Evolutionary conservation across 2,329 filamentous ascomycete genomes (phyloP).

Genomic region (Fusarium beomiforme): DNA sequence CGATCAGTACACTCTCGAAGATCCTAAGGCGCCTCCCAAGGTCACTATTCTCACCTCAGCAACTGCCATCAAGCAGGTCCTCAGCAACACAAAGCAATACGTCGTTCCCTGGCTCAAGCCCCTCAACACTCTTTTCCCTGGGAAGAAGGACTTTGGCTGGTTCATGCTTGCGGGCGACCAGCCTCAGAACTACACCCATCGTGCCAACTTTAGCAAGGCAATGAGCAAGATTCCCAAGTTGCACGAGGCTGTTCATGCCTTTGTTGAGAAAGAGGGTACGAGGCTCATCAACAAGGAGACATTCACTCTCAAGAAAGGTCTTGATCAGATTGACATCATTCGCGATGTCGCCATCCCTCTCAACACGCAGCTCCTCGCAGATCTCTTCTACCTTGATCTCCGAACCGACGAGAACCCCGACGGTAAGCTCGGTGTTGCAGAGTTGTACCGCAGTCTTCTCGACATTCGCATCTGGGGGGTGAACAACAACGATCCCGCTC

Average conservation of each 20-base stretch:
- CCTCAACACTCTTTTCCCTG: conserved; percentile 47
- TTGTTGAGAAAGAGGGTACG: conserved; percentile 47
- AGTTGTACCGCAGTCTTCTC: conserved; percentile 55
- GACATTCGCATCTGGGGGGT: conserved; percentile 58
- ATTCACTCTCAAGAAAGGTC: conserved; percentile 49
- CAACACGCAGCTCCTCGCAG: conserved; percentile 64
- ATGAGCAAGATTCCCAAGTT: conserved; percentile 49
- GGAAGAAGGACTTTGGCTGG: conserved; percentile 51
- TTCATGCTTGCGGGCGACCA: conserved; percentile 53
- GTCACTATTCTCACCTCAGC: conserved; percentile 40
- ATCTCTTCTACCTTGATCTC: conserved; percentile 68
- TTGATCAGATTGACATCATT: conserved; percentile 55
- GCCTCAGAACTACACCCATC: conserved; percentile 46
- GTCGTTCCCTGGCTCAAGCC: conserved; percentile 48
- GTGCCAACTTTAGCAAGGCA: conserved; percentile 44
- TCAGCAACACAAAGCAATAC: conserved; percentile 47
- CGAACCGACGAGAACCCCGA: conserved; percentile 63
- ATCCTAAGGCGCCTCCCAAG: conserved; percentile 49
- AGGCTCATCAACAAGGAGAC: conserved; percentile 54
- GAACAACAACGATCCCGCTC: conserved; percentile 58
- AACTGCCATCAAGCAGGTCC: conserved; percentile 46
- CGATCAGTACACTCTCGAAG: conserved; percentile 46
- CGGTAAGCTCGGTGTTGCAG: conserved; percentile 54
- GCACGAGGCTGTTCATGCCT: conserved; percentile 43
- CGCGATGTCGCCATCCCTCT: conserved; percentile 68